Conservation (phyloP, 176 grass and related monocot species). For the Poa pratensis region DNA sequence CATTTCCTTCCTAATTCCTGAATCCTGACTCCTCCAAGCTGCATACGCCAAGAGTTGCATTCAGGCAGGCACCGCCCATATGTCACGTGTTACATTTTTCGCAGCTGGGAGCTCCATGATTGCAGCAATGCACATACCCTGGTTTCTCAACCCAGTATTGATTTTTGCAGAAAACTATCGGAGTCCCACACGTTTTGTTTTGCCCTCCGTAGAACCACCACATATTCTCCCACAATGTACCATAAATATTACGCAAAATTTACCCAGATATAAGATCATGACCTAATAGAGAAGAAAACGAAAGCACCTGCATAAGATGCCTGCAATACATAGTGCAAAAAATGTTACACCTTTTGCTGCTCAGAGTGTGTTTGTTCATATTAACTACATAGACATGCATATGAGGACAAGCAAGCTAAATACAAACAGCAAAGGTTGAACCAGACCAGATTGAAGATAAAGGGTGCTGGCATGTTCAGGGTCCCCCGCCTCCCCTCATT, state of each 20-base stretch:
- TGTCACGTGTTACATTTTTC: constrained; percentile 31
- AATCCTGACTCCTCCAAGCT: background rate
- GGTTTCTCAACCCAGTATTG: constrained; percentile 1
- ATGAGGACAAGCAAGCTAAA: constrained; percentile 39
- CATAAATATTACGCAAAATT: background rate
- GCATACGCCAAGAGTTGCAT: constrained; percentile 37
- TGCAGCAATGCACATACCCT: constrained; percentile 4
- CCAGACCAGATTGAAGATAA: constrained; percentile 33
- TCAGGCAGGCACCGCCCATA: constrained; percentile 1
- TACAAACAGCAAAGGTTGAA: constrained; percentile 40
- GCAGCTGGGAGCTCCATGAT: constrained; percentile 24
- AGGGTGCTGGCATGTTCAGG: background rate
- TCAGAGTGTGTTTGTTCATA: constrained; percentile 28
- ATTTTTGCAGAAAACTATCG: background rate
- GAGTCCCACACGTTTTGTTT: background rate
- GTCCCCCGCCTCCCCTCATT: background rate
- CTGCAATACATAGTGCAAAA: constrained; percentile 12
- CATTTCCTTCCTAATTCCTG: background rate
- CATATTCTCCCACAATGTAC: background rate
- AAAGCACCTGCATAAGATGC: background rate
- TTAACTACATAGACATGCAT: constrained; percentile 27
- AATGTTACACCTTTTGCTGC: constrained; percentile 17
- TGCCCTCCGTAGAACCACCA: background rate
- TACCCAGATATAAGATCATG: background rate
- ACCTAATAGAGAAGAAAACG: background rate